Evolutionary conservation across 2,329 filamentous ascomycete species (phyloP).

Genomic region (Aureobasidium leucospermi): DNA sequence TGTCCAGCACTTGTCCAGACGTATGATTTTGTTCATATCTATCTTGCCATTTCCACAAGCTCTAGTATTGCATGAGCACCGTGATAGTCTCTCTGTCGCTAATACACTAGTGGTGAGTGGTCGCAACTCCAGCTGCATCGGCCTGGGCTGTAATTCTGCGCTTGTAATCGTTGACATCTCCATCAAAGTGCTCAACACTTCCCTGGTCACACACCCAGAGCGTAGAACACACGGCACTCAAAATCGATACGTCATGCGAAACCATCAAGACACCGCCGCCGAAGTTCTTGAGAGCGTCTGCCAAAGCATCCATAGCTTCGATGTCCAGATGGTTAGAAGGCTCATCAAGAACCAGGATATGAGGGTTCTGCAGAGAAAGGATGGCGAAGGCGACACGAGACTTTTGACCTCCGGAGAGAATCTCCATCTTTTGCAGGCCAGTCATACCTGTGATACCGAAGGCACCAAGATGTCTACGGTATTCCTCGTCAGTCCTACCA

Average conservation of each 20-base stretch:
- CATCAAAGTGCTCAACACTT: conserved; percentile 90
- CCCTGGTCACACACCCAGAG: conserved; percentile 96
- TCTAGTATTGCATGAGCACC: not conserved
- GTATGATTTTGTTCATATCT: too few relatives aligned
- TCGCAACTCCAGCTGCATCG: conserved; percentile 78
- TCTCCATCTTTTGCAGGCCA: conserved; percentile 88
- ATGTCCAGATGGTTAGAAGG: conserved; percentile 98
- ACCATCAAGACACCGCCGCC: conserved; percentile 97
- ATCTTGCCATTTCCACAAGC: not conserved
- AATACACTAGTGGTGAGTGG: conserved; percentile 31
- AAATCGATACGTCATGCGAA: conserved; percentile 97
- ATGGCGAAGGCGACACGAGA: conserved; percentile 98
- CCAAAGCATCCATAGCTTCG: conserved; percentile 95
- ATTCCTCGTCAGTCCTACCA: conserved; percentile 90
- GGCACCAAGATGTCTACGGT: conserved; percentile 87
- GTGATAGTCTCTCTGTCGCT: not conserved
- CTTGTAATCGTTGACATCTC: conserved; percentile 95
- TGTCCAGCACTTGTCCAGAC: not conserved
- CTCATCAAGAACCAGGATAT: conserved; percentile 96
- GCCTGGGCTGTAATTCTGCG: conserved; percentile 89
- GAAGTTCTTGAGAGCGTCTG: conserved; percentile 75
- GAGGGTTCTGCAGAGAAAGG: conserved; percentile 83
- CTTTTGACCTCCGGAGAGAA: conserved; percentile 95
- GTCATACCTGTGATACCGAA: conserved; percentile 85
- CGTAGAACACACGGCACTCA: conserved; percentile 90